phyloP scores from a whole-genome alignment of 768 basidiomycete species.

The Antrodiella citrinella region DNA sequence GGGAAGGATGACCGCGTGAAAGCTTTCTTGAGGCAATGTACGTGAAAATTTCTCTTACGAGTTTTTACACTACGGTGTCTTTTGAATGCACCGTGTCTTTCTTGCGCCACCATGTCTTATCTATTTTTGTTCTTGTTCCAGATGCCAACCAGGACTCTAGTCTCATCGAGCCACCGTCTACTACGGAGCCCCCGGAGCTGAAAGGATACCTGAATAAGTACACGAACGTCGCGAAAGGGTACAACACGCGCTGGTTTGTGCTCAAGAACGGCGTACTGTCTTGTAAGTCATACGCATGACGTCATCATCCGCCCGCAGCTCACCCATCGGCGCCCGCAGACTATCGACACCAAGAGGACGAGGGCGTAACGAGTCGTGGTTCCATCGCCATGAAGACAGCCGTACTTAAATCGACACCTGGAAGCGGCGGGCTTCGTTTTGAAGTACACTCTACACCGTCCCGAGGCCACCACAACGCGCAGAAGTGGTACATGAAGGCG shows the following conservation, averaged over 20 bases:
- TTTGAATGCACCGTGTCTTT: too few species aligned
- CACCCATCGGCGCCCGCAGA: constrained; percentile 29
- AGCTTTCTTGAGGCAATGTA: constrained; percentile 79
- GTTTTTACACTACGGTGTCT: too few species aligned
- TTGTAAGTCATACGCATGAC: constrained; percentile 39
- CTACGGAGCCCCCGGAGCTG: constrained; percentile 49
- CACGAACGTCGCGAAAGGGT: constrained; percentile 86
- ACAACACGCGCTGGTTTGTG: constrained; percentile 88
- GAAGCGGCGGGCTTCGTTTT: constrained; percentile 63
- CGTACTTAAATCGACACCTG: constrained; percentile 42
- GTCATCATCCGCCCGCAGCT: not conserved
- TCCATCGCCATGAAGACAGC: constrained; percentile 85
- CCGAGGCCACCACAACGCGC: constrained; percentile 37
- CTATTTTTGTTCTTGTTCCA: constrained; percentile 20
- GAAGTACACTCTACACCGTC: constrained; percentile 65
- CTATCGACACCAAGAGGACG: constrained; percentile 87
- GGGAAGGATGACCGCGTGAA: constrained; percentile 76
- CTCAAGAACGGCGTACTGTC: constrained; percentile 80
- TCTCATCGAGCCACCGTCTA: constrained; percentile 41
- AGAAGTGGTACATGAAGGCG: constrained; percentile 80
- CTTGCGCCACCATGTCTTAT: constrained; percentile 2
- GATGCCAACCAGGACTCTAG: constrained; percentile 78
- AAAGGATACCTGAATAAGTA: constrained; percentile 88
- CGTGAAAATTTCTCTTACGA: constrained; percentile 18
- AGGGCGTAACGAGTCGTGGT: constrained; percentile 75